These are phyloP conservation scores for Podospora appendiculata DNA, from an alignment of 495 filamentous ascomycete genomes.

Conservation along the genomic window DNA sequence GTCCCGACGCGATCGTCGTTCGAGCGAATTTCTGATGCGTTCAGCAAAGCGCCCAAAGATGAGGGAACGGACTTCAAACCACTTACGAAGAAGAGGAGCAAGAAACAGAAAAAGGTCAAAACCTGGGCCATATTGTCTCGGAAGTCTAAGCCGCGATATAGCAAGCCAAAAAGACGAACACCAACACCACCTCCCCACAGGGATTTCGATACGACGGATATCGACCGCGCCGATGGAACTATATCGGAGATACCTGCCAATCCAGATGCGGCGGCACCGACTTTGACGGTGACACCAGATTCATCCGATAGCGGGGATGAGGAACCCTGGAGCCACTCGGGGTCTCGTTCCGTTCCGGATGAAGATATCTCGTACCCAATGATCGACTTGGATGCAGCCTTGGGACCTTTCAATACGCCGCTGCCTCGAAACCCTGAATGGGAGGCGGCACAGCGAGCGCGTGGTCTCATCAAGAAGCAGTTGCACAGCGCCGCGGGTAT, in stretches of 20 bases:
- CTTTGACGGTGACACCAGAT: slow-evolving; percentile 17
- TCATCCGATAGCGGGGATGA: slow-evolving; percentile 14
- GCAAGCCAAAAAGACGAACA: slow-evolving; percentile 33
- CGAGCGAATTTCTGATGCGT: slow-evolving; percentile 7
- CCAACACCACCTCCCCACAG: slow-evolving; percentile 33
- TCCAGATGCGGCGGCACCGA: slow-evolving; percentile 17
- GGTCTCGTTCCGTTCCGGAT: slow-evolving; percentile 22
- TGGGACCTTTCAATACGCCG: slow-evolving; percentile 87
- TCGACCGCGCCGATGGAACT: background rate
- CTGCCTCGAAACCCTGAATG: slow-evolving; percentile 48
- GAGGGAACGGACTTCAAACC: slow-evolving; percentile 10
- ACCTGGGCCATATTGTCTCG: slow-evolving; percentile 67
- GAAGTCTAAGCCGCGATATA: slow-evolving; percentile 44
- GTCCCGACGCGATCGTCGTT: slow-evolving; percentile 2
- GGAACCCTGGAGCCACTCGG: slow-evolving; percentile 13
- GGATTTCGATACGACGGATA: slow-evolving; percentile 7
- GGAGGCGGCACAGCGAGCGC: slow-evolving; percentile 49
- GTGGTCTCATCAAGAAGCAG: slow-evolving; percentile 57
- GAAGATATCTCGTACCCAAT: slow-evolving; percentile 63
- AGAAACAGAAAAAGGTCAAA: slow-evolving; percentile 72
- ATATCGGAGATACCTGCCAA: slow-evolving; percentile 8
- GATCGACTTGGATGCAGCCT: slow-evolving; percentile 92
- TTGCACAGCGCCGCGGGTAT: slow-evolving; percentile 83
- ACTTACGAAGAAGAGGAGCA: slow-evolving; percentile 44
- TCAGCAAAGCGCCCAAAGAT: background rate